Base-by-base conservation (phyloP, 2,329 filamentous ascomycete species). In the Neopestalotiopsis sp. region DNA sequence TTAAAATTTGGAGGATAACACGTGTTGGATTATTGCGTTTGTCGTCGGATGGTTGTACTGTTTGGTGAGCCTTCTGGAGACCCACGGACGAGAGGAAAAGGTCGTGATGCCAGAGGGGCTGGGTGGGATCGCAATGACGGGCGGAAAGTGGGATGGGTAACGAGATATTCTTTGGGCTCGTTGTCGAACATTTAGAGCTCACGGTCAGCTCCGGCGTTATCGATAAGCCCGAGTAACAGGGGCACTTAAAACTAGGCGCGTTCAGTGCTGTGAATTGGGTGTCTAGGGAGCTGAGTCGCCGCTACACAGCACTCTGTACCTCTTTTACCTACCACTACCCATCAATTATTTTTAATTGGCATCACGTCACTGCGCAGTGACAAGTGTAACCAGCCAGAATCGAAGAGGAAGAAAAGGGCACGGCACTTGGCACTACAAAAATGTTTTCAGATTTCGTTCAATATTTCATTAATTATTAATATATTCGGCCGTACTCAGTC, bases 171-270 rank as follows among this genome's bases (percentile, higher is more conserved):
- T 24, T 62, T 38, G n/a, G 59, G 59, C 59, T 42, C 59, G 59
- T 40, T 12, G 59, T 40, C 20, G 28, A 64, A 64, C 61, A 64
- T 64, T 64, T 64, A 32, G 38, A 64, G 61, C 61, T 49, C 42
- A 38, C 61, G 40, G n/a, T 49, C 38, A 49, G 42, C 38, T 49
- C 59, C 59, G 59, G 59, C 9, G 30, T 62, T 62, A 62, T 62
- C 59, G 59, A 62, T 62, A 62, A 62, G 59, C 14, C 30, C 32
- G 28, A 24, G 45, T 52, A 20, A 17, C 45, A n/a, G 34, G 34
- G 34, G 34, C 34, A 38, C 34, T 38, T 38, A 38, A 38, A 38
- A 38, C 34, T 38, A 38, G 34, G 10, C 34, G 34, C 34, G 34
- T 38, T 7, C 24, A 28, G 24, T 28, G 24, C 24, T 28, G 24